These are phyloP conservation scores for Chlorella sp. DNA, from an alignment of 139 green algal species.

Conservation along the genomic window DNA sequence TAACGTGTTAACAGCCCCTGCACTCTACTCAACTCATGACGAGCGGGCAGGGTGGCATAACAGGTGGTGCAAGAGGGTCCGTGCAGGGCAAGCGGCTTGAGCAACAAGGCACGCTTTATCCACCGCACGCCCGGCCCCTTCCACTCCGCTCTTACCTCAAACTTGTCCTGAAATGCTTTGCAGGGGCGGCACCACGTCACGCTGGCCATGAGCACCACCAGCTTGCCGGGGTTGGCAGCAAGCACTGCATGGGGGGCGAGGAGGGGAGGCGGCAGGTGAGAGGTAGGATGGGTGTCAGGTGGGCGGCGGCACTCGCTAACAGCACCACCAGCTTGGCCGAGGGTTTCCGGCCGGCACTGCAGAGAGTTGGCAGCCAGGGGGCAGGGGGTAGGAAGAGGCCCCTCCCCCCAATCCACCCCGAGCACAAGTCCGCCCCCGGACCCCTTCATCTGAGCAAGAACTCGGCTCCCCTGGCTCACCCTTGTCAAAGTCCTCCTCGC, in stretches of 20 bases:
- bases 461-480: not conserved
- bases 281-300: not conserved
- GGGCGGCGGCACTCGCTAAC: too few relatives aligned
- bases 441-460: not conserved
- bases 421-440: too few relatives aligned
- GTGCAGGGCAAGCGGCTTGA: not conserved
- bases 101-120: not conserved
- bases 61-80: too few relatives aligned
- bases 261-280: not conserved
- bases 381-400: not conserved
- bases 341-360: not conserved
- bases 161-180: slow-evolving; percentile 51
- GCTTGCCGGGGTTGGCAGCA: slow-evolving; percentile 27
- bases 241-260: slow-evolving; percentile 10
- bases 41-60: not conserved
- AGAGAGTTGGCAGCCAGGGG: not conserved
- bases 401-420: not conserved
- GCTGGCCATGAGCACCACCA: slow-evolving; percentile 57
- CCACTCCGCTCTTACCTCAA: slow-evolving; percentile 16
- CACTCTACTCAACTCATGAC: too few relatives aligned
- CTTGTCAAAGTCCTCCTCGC: slow-evolving; percentile 45
- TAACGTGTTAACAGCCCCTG: too few relatives aligned
- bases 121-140: not conserved
- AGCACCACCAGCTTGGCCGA: not conserved
- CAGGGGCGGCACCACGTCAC: slow-evolving; percentile 66